Conservation (phyloP, 164 flowering plant genomes). For the Pachysandra terminalis region DNA sequence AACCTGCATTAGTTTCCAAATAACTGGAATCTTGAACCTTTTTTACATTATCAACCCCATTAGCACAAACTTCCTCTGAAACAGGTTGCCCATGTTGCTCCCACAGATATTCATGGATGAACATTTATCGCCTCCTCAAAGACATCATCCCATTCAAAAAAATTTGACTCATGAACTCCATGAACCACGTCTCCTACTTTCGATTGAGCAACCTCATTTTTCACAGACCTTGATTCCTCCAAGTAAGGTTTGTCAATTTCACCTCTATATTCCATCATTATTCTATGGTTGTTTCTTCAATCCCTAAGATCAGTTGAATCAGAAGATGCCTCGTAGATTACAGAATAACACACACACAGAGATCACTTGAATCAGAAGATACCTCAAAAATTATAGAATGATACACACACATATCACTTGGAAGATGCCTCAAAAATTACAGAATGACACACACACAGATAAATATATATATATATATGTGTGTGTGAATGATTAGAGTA, state of each 20-base stretch:
- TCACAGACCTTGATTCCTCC: slow-evolving; percentile 25
- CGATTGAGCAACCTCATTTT: slow-evolving; percentile 23
- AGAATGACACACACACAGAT: too few relatives aligned
- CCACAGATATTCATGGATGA: too few relatives aligned
- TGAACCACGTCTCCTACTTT: slow-evolving; percentile 20
- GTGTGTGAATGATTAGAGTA: too few relatives aligned
- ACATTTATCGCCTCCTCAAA: slow-evolving; percentile 56
- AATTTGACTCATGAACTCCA: slow-evolving; percentile 26
- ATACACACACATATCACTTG: too few relatives aligned
- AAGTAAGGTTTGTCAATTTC: slow-evolving; percentile 19
- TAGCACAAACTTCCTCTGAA: slow-evolving; percentile 6
- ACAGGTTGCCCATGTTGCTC: too few relatives aligned
- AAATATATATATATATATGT: too few relatives aligned
- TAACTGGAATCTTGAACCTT: slow-evolving; percentile 3
- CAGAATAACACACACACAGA: too few relatives aligned
- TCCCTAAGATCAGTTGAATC: neutral
- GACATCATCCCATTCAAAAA: slow-evolving; percentile 40
- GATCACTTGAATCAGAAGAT: too few relatives aligned
- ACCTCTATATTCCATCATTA: slow-evolving; percentile 47
- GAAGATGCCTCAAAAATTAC: too few relatives aligned
- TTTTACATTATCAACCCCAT: slow-evolving; percentile 17
- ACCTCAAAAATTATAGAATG: too few relatives aligned
- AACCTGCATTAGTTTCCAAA: slow-evolving; percentile 14
- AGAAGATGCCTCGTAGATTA: too few relatives aligned
- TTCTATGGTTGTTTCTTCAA: neutral